Conservation (phyloP, 495 filamentous ascomycete genomes). For the Neurospora sp. region DNA sequence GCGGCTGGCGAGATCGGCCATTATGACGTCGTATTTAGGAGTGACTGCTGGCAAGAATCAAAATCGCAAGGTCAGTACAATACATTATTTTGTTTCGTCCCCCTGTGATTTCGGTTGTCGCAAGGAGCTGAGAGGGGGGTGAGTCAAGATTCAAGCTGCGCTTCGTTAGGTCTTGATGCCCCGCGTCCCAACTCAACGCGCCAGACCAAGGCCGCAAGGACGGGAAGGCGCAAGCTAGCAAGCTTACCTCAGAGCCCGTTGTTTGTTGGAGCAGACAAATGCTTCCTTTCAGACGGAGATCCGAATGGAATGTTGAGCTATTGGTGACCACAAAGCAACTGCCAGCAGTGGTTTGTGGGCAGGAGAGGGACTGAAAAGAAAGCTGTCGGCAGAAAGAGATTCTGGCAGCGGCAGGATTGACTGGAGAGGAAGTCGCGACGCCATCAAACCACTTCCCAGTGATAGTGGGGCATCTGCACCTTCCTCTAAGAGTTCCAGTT, state of each 20-base stretch:
- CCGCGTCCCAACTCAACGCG: neutral
- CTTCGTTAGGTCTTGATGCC: neutral
- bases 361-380: neutral
- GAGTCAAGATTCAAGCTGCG: neutral
- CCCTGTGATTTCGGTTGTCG: neutral
- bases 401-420: neutral
- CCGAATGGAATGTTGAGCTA: neutral
- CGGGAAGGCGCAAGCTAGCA: neutral
- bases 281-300: neutral
- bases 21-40: conserved; percentile 9
- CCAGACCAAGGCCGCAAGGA: neutral
- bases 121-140: neutral
- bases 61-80: conserved; percentile 1
- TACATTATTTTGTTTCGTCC: neutral
- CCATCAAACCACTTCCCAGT: neutral
- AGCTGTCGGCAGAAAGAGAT: neutral
- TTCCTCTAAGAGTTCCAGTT: neutral
- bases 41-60: neutral
- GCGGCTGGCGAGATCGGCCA: conserved; percentile 53
- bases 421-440: neutral
- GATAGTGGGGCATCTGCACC: neutral
- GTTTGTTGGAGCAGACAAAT: neutral
- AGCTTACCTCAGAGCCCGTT: neutral
- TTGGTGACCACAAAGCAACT: neutral
- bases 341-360: neutral